Evolutionary conservation across 257 asterid genomes (phyloP), one percentile per base, ranked within the genome.

Genomic region (Prunella vulgaris): DNA sequence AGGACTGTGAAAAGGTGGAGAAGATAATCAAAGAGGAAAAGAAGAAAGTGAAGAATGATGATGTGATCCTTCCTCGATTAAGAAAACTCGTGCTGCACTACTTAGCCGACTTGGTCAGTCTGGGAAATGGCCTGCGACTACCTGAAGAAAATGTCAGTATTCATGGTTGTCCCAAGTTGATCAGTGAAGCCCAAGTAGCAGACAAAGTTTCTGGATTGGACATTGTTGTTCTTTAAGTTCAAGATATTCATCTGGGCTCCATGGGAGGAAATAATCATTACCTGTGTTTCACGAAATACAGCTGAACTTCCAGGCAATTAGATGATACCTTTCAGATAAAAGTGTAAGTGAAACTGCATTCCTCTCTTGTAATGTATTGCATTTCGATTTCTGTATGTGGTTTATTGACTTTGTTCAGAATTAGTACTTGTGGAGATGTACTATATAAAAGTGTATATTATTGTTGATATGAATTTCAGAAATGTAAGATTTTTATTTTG

Each of bases 91-190:
- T 13, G 17, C 78, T 74, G 25, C 22, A 33, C 12, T 59, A 48
- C 61, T 49, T 74, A 15, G 74, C 73, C 0, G 40, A 48, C 64
- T 42, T 76, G 67, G 60, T 61, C 2, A 61, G 75, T 69, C 61
- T 63, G 30, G 79, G 74, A 30, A 38, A 22, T 52, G 67, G 71
- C 5, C 51, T 42, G 51, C 7, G 2, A 28, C 8, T 69, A 22
- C 6, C 68, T 2, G 25, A 69, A 69, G 79, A 62, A 28, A 53
- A 38, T 0, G 15, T 69, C 48, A 28, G 2, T n/a, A 17, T 9
- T 14, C 4, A 63, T 38, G 46, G 25, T 42, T 75, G 79, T 32
- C 79, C 79, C 17, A 69, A 69, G n/a, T 40, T 74, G 5, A 10
- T 10, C n/a, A n/a, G n/a, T n/a, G n/a, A n/a, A n/a, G n/a, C n/a